These are phyloP conservation scores for Lachnellula arida DNA, from an alignment of 2,329 filamentous ascomycete genomes.

Conservation along the genomic window DNA sequence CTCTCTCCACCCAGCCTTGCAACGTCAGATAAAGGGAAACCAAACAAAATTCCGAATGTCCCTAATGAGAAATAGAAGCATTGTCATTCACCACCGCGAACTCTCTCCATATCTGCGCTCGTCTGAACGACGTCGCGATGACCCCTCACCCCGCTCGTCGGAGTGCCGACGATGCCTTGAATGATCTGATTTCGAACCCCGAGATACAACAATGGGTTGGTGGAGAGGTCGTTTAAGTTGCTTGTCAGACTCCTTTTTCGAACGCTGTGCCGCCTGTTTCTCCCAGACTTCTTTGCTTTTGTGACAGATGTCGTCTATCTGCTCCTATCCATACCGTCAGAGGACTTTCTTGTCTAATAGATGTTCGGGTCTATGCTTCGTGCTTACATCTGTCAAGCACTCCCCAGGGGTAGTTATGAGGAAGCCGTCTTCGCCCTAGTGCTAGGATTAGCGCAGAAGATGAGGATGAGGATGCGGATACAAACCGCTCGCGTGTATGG, in stretches of 20 bases:
- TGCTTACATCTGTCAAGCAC: constrained; percentile 55
- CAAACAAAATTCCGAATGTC: background rate
- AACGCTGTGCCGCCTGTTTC: constrained; percentile 47
- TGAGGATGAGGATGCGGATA: constrained; percentile 25
- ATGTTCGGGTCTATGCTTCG: background rate
- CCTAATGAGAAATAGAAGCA: background rate
- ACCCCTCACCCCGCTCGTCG: constrained; percentile 19
- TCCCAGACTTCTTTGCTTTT: constrained; percentile 57
- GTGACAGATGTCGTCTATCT: constrained; percentile 58
- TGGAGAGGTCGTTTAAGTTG: constrained; percentile 53
- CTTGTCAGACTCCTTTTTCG: constrained; percentile 41
- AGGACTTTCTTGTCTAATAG: background rate
- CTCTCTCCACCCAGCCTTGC: background rate
- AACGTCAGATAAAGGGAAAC: background rate
- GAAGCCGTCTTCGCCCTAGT: constrained; percentile 56
- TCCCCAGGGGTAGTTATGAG: constrained; percentile 54
- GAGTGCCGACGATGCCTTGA: constrained; percentile 16
- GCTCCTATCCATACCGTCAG: constrained; percentile 42
- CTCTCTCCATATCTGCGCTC: constrained; percentile 17
- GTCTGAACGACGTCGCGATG: constrained; percentile 18
- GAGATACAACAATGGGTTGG: constrained; percentile 48
- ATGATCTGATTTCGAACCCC: constrained; percentile 29
- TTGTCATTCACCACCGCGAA: constrained; percentile 15
- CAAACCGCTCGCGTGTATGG: constrained; percentile 52
- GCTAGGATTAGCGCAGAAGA: constrained; percentile 10